Evolutionary conservation across 106 monocot genomes (phyloP).

Genomic region (Ottelia alismoides): DNA sequence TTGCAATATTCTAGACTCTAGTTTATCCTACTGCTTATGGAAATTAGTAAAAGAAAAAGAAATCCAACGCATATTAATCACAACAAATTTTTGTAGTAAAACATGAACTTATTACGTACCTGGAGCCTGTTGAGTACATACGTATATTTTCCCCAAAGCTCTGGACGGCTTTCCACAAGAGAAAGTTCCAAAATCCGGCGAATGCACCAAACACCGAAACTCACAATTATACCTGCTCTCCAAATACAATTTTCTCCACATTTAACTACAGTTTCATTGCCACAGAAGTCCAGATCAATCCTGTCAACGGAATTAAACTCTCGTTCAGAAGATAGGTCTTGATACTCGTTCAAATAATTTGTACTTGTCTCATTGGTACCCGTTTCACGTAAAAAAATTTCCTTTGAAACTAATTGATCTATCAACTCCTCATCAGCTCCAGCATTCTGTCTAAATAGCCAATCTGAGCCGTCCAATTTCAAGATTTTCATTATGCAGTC

Average conservation of each 20-base stretch:
- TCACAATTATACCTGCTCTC: conserved; percentile 51
- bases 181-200: conserved; percentile 69
- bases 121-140: conserved; percentile 95
- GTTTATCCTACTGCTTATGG: no score
- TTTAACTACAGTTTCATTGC: conserved; percentile 15
- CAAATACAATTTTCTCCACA: conserved; percentile 84
- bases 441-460: conserved; percentile 66
- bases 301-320: conserved; percentile 12
- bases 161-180: conserved; percentile 82
- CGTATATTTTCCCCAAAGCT: conserved; percentile 97
- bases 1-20: no score
- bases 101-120: no score
- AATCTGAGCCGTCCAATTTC: conserved; percentile 88
- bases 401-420: conserved; percentile 33
- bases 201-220: conserved; percentile 94
- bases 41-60: no score
- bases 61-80: no score
- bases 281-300: conserved; percentile 17
- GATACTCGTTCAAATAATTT: conserved; percentile 7
- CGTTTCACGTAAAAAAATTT: conserved; percentile 22
- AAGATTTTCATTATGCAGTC: conserved; percentile 62
- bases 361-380: conserved; percentile 17
- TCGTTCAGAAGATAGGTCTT: conserved; percentile 6
- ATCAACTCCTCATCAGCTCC: conserved; percentile 76
- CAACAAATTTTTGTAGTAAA: no score